Evolutionary conservation across 2,329 filamentous ascomycete genomes (phyloP), one percentile per base, ranked within the genome.

Genomic region (Trichoderma cornu-damae): DNA sequence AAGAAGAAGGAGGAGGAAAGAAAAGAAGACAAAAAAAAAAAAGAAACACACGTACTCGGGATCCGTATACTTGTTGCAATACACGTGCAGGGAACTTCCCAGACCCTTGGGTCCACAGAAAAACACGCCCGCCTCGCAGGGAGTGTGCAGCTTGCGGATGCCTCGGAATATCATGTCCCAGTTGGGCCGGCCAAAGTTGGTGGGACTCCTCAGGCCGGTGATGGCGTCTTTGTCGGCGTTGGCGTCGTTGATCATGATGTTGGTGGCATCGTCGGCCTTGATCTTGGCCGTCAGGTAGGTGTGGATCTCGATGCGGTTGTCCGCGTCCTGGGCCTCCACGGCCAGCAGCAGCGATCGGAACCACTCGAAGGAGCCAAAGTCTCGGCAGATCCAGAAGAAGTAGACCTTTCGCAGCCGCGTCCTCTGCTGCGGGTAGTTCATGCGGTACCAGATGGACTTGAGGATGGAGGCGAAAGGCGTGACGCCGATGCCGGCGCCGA

Each of bases 371-470:
- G 87, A 90, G 32, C 87, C 89, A 67, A 93, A 93, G 72, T 94
- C 89, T 72, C 89, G 82, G 78, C 89, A 93, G 61, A 94, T 86
- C 90, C 90, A 94, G 81, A 94, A 91, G 77, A 94, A 94, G 77
- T 94, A 95, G 22, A 95, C 89, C 72, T 94, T 95, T 67, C 86
- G 81, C 42, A 95, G 79, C 3, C 88, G 80, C 2, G 88, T 92
- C 75, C 87, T 88, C 72, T 86, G 83, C 70, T 89, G 86, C 2
- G 88, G 87, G 73, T 90, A 92, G 79, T 91, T 93, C 86, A 93
- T 91, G 49, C 89, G 84, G 77, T 94, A 95, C 90, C 90, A 95
- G 73, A 95, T 93, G 53, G 87, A 91, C 78, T 95, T 95, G 68
- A 93, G 80, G 65, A 93, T 92, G 0, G 88, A 90, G 11, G 89